Evolutionary conservation across 2,329 filamentous ascomycete species (phyloP), one percentile per base, ranked within the genome.

Genomic region (Fusarium piperis): DNA sequence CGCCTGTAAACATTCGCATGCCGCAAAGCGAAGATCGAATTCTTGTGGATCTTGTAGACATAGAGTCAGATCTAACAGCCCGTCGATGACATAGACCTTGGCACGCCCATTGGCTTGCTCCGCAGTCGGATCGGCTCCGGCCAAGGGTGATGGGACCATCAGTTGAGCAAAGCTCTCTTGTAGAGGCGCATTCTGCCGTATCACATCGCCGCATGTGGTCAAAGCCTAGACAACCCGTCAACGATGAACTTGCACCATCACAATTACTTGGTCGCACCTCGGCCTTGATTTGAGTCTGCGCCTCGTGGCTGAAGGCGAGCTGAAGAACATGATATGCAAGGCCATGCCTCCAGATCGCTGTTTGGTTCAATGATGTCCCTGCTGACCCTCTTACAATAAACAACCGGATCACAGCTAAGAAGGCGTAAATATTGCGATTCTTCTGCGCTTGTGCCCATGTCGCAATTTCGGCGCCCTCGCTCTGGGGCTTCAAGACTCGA

Each of bases 161-260:
- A 97, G 87, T 76, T 96, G 93, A 6, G 94, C 95, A 79, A 99
- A 98, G 53, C 87, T 89, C 82, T 98, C 94, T 80, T 99, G 96
- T 10, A 98, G 85, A 6, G 85, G 85, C 26, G 91, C 80, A 78
- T 97, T 97, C 44, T 90, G 93, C 70, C 92, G 89, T 75, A 99
- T 97, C 75, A 97, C 88, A 81, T 97, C 94, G 61, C 94, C 94
- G 78, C 94, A 97, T 33, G 94, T 93, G 72, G 90, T 87, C 58
- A 99, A 84, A 70, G 96, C 95, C 89, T 94, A 79, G 36, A 48
- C 33, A 32, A 38, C 18, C 63, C 18, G 74, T 76, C 61, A 76
- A 64, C 46, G 28, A 41, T 18, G 39, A 57, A 53, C 56, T 30
- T 53, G 51, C 38, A 28, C 23, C n/a, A 23, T 60, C 23, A 52